Evolutionary conservation across 2,329 filamentous ascomycete species (phyloP).

Genomic region (Exophiala bonariae): DNA sequence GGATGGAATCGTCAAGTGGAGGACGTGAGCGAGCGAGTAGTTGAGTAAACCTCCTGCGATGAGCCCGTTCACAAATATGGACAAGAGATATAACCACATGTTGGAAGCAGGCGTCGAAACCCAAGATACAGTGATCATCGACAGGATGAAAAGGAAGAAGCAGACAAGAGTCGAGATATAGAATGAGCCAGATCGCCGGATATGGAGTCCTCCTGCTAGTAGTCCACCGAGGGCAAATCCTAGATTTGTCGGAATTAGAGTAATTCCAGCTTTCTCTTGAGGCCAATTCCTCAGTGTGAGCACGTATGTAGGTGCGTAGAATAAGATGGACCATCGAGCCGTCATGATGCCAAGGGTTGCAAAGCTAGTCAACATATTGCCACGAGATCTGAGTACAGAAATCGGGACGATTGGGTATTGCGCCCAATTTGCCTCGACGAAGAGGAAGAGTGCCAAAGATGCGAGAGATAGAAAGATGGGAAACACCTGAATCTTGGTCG

Average conservation of each 20-base stretch:
- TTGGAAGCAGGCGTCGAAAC: constrained; percentile 56
- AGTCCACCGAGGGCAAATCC: constrained; percentile 77
- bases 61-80: constrained; percentile 66
- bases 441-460: constrained; percentile 57
- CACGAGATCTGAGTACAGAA: constrained; percentile 66
- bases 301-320: constrained; percentile 78
- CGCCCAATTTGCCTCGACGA: constrained; percentile 65
- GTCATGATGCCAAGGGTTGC: constrained; percentile 78
- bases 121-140: constrained; percentile 58
- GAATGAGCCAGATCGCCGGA: constrained; percentile 71
- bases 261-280: constrained; percentile 69
- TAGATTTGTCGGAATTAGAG: constrained; percentile 77
- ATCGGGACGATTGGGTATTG: constrained; percentile 74
- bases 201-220: constrained; percentile 72
- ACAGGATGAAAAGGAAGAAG: constrained; percentile 62
- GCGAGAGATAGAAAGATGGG: constrained; percentile 62
- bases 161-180: constrained; percentile 64
- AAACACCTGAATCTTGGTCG: constrained; percentile 59
- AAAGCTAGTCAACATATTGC: constrained; percentile 71
- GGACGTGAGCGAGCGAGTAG: constrained; percentile 76
- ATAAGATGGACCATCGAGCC: constrained; percentile 75
- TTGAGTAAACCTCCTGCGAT: constrained; percentile 72
- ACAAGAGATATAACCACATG: constrained; percentile 52
- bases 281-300: constrained; percentile 71
- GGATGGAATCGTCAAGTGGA: constrained; percentile 67